Conservation (phyloP, 148 eudicot genomes). For the Rhododendron ovatum region DNA sequence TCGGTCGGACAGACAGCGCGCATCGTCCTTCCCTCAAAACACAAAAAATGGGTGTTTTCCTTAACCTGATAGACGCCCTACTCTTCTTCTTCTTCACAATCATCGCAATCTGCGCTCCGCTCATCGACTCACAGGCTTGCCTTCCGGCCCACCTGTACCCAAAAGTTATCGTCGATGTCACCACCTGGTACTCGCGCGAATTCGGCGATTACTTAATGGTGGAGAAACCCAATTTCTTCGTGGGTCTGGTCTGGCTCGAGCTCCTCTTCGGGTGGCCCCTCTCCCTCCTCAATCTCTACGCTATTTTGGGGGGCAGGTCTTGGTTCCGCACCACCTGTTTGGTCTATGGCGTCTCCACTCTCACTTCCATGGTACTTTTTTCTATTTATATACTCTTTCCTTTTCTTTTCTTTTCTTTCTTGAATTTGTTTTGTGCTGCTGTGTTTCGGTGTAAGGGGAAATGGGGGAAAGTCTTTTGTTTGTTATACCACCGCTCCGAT, state of each 20-base stretch:
- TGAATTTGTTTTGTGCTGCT: background rate
- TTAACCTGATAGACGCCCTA: slow-evolving; percentile 23
- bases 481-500: too few species aligned
- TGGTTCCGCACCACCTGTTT: slow-evolving; percentile 42
- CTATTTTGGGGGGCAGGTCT: slow-evolving; percentile 21
- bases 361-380: slow-evolving; percentile 36
- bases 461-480: background rate
- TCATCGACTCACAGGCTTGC: slow-evolving; percentile 29
- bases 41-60: background rate
- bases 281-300: slow-evolving; percentile 29
- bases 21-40: background rate
- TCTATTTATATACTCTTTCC: background rate
- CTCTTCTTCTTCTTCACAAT: slow-evolving; percentile 38
- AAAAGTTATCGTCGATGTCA: slow-evolving; percentile 23
- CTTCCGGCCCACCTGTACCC: slow-evolving; percentile 36
- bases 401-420: background rate
- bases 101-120: slow-evolving; percentile 36
- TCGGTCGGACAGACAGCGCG: background rate
- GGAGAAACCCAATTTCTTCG: slow-evolving; percentile 46
- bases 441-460: background rate
- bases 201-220: slow-evolving; percentile 34
- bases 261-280: slow-evolving; percentile 47
- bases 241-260: slow-evolving; percentile 48
- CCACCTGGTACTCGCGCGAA: slow-evolving; percentile 20
- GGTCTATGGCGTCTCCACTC: slow-evolving; percentile 32